Percentiles rank a stretch among this genome's conserved stretches.
These are phyloP conservation scores for Oenanthe javanica DNA, from an alignment of 140 eudicot species.

Conservation along the genomic window DNA sequence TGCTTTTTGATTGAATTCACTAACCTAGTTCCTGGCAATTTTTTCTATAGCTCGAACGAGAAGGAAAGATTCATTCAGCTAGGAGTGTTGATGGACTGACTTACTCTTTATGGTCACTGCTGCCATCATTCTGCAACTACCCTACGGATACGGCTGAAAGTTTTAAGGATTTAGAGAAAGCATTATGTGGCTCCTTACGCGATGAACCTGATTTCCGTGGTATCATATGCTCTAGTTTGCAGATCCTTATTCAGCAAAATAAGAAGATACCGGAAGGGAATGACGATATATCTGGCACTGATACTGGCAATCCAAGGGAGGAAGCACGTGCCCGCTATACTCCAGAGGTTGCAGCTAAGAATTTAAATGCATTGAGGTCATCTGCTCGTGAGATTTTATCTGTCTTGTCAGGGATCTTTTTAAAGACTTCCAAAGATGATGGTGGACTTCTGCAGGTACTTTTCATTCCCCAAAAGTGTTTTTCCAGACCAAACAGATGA, in stretches of 20 bases:
- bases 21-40: constrained; percentile 11
- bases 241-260: constrained; percentile 72
- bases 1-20: constrained; percentile 2
- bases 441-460: constrained; percentile 74
- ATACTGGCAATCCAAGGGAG: constrained; percentile 34
- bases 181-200: constrained; percentile 41
- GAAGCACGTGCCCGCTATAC: constrained; percentile 53
- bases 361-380: constrained; percentile 51
- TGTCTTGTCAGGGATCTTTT: constrained; percentile 46
- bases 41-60: constrained; percentile 49
- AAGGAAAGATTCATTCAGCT: constrained; percentile 56
- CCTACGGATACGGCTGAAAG: constrained; percentile 69
- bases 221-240: constrained; percentile 74
- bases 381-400: constrained; percentile 61
- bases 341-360: constrained; percentile 47
- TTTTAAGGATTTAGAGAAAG: constrained; percentile 58
- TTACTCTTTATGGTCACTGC: constrained; percentile 74
- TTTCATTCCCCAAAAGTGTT: neutral
- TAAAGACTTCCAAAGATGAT: constrained; percentile 62
- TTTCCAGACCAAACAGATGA: neutral
- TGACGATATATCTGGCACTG: constrained; percentile 21
- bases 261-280: constrained; percentile 49
- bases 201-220: constrained; percentile 71
- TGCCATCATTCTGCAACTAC: constrained; percentile 94
- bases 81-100: constrained; percentile 67